Percentiles rank a stretch among this genome's conserved stretches.
These are phyloP conservation scores for Arabidopsis hybrid DNA, from an alignment of 441 rosid genomes.

Conservation along the genomic window DNA sequence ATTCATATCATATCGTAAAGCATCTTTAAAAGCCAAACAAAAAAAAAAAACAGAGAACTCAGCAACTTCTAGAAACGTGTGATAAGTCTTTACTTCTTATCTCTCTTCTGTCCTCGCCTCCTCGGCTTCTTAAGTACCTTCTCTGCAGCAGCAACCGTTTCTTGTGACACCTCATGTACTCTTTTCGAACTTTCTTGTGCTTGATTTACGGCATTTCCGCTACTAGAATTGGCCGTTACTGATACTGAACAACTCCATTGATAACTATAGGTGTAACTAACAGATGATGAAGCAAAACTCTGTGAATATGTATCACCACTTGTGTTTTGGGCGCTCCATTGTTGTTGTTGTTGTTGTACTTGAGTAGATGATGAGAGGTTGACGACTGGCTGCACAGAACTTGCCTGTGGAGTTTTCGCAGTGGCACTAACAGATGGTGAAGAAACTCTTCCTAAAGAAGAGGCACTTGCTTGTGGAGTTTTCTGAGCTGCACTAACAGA, in stretches of 20 bases:
- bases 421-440: background rate
- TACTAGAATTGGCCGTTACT: background rate
- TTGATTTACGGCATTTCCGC: background rate
- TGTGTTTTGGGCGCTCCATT: background rate
- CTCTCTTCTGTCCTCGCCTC: background rate
- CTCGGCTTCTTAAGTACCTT: background rate
- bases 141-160: background rate
- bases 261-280: background rate
- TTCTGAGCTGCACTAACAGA: too few relatives aligned
- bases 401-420: background rate
- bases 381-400: background rate
- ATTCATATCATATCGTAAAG: background rate
- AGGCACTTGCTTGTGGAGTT: too few relatives aligned
- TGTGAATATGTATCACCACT: background rate
- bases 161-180: background rate
- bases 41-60: background rate
- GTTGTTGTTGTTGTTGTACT: background rate
- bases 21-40: background rate
- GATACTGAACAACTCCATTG: background rate
- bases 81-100: background rate
- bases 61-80: background rate
- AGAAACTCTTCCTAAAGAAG: too few relatives aligned
- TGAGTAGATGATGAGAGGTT: background rate
- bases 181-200: background rate
- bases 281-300: background rate